These are phyloP conservation scores for Suillus cothurnatus DNA, from an alignment of 768 basidiomycete genomes.

Conservation along the genomic window DNA sequence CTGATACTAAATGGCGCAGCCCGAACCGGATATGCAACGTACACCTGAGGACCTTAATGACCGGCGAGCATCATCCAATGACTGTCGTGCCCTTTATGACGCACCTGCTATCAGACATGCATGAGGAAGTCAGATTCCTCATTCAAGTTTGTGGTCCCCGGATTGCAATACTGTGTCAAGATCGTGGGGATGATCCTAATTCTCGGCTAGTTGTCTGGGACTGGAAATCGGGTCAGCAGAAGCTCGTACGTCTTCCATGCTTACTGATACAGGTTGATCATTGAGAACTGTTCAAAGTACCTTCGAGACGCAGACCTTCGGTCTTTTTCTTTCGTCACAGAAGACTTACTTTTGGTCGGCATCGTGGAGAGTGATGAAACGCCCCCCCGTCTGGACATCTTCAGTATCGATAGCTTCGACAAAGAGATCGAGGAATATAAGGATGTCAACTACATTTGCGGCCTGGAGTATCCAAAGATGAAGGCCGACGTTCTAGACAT, in stretches of 20 bases:
- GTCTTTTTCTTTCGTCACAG: constrained; percentile 38
- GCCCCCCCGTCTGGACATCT: constrained; percentile 19
- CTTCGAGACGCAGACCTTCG: constrained; percentile 24
- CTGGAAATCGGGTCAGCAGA: constrained; percentile 32
- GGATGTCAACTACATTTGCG: constrained; percentile 25
- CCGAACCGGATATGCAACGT: constrained; percentile 22
- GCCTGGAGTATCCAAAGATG: constrained; percentile 28
- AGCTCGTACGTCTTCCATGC: constrained; percentile 28
- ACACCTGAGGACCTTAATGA: constrained; percentile 31
- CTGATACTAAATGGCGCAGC: constrained; percentile 17
- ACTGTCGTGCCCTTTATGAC: constrained; percentile 19
- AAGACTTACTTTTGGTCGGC: constrained; percentile 28
- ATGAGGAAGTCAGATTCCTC: constrained; percentile 20
- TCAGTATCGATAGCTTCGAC: constrained; percentile 18
- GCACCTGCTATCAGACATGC: constrained; percentile 9
- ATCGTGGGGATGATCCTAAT: constrained; percentile 11
- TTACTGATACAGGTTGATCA: background rate
- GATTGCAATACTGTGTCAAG: constrained; percentile 32
- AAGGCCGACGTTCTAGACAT: constrained; percentile 20
- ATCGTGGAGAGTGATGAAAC: constrained; percentile 12
- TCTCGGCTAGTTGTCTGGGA: constrained; percentile 34
- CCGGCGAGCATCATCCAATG: constrained; percentile 31
- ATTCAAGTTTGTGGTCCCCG: constrained; percentile 35
- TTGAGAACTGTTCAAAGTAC: constrained; percentile 16
- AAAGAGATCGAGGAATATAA: constrained; percentile 11